Evolutionary conservation across 805 yeast species (phyloP).

Genomic region (Kazachstania taianensis): DNA sequence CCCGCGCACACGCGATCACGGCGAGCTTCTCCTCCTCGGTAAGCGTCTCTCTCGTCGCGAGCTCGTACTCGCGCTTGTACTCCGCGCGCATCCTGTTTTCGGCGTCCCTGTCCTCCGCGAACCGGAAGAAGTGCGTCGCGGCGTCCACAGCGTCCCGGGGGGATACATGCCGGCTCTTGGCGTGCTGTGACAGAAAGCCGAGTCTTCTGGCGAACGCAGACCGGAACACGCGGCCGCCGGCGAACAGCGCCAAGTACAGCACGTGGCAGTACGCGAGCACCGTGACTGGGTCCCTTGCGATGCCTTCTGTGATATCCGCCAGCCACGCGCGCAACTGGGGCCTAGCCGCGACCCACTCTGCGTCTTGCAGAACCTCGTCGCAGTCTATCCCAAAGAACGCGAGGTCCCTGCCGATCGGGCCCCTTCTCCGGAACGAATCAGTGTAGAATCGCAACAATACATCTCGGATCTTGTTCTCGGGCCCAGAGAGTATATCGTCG

Average conservation of each 20-base stretch:
- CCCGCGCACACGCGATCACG: slow-evolving; percentile 56
- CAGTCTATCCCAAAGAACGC: slow-evolving; percentile 46
- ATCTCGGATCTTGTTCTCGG: slow-evolving; percentile 13
- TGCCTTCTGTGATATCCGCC: slow-evolving; percentile 45
- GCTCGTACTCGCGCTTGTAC: slow-evolving; percentile 69
- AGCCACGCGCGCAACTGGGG: slow-evolving; percentile 52
- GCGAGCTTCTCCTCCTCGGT: slow-evolving; percentile 63
- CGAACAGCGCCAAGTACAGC: slow-evolving; percentile 74
- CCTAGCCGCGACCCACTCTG: slow-evolving; percentile 11
- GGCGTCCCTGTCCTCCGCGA: slow-evolving; percentile 40
- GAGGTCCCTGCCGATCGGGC: slow-evolving; percentile 49
- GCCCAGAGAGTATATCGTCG: slow-evolving; percentile 27
- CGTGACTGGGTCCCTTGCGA: slow-evolving; percentile 56
- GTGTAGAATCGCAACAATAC: slow-evolving; percentile 55
- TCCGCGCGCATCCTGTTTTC: slow-evolving; percentile 52
- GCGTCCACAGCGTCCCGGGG: slow-evolving; percentile 12
- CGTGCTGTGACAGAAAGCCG: slow-evolving; percentile 61
- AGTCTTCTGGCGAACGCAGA: slow-evolving; percentile 55
- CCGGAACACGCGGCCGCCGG: slow-evolving; percentile 71
- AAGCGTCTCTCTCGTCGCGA: slow-evolving; percentile 60
- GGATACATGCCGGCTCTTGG: too few species aligned
- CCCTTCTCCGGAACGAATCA: slow-evolving; percentile 58
- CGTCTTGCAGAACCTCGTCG: too few species aligned
- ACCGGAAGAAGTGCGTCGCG: slow-evolving; percentile 56
- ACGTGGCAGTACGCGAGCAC: slow-evolving; percentile 77